These are phyloP conservation scores for Daucus carota DNA, from an alignment of 129 eudicot genomes.

Conservation along the genomic window DH1_v3.0 NC_030388.2:23558001-23558500, in stretches of 20 bases:
- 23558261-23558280: too few species aligned
- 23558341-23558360: too few species aligned
- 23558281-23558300: too few species aligned
- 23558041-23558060: conserved; percentile 84
- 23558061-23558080: conserved; percentile 95
- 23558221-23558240: too few species aligned
- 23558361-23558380: conserved; percentile 67
- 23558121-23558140: too few species aligned
- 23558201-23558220: too few species aligned
- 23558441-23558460: conserved; percentile 97
- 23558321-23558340: neutral
- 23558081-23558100: conserved; percentile 96
- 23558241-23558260: too few species aligned
- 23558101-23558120: conserved; percentile 90
- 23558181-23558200: too few species aligned
- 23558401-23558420: conserved; percentile 99
- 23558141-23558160: too few species aligned
- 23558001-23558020: neutral
- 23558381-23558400: conserved; percentile 97
- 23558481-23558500: neutral
- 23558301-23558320: too few species aligned
- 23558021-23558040: neutral
- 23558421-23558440: conserved; percentile 98
- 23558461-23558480: conserved; percentile 13
- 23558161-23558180: too few species aligned